These are phyloP conservation scores for Mucor indicus DNA, from an alignment of 371 early-diverging fungal species.

Conservation along the genomic window DNA sequence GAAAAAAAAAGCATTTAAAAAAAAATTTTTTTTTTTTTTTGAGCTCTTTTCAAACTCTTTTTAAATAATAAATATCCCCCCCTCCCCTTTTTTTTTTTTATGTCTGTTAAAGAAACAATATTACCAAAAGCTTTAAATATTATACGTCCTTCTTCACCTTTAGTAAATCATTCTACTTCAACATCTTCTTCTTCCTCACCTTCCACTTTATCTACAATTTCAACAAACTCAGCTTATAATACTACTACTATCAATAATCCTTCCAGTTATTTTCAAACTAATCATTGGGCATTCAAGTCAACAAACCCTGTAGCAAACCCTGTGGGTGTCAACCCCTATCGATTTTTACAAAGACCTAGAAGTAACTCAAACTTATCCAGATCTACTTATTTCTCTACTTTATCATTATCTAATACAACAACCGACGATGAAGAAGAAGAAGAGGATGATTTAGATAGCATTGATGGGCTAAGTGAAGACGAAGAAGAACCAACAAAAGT, in stretches of 20 bases:
- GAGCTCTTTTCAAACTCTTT: too few relatives aligned
- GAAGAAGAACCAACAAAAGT: slow-evolving; percentile 22
- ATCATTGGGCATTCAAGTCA: slow-evolving; percentile 11
- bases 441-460: slow-evolving; percentile 19
- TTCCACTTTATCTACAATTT: slow-evolving; percentile 20
- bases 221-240: slow-evolving; percentile 2
- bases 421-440: slow-evolving; percentile 7
- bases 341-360: slow-evolving; percentile 25
- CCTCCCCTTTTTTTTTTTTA: too few relatives aligned
- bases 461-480: slow-evolving; percentile 25
- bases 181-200: slow-evolving; percentile 20
- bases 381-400: slow-evolving; percentile 16
- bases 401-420: slow-evolving; percentile 4
- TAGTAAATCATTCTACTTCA: slow-evolving; percentile 14
- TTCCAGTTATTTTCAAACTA: slow-evolving; percentile 21
- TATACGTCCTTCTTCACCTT: slow-evolving; percentile 22
- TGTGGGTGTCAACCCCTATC: slow-evolving; percentile 25
- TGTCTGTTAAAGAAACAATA: too few relatives aligned
- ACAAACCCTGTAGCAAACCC: slow-evolving; percentile 7
- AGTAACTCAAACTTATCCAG: slow-evolving; percentile 27
- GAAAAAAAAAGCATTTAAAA: too few relatives aligned
- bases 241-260: slow-evolving; percentile 17
- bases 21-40: too few relatives aligned
- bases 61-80: too few relatives aligned
- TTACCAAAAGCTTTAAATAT: slow-evolving; percentile 34